Base-by-base conservation (phyloP, 1,139 yeast species). In the Blastobotrys proliferans region DNA sequence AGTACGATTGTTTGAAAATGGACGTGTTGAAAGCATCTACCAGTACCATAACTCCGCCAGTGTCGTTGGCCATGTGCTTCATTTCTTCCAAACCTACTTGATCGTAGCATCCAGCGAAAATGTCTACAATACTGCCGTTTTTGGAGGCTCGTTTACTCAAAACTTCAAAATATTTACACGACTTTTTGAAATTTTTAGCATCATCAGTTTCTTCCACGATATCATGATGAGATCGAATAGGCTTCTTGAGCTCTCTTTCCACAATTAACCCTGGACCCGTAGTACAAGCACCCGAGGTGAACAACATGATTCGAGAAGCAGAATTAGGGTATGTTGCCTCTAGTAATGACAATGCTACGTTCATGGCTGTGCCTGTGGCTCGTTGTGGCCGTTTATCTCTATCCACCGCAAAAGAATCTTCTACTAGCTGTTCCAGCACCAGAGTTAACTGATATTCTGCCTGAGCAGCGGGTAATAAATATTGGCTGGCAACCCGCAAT, bases 41-140 rank as follows among this genome's bases (percentile, higher is more conserved):
- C 54, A 90, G 75, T 43, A 90, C 77, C 57, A 90, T 70, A 21
- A 82, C 81, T 63, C 97, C 97, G 55, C 97, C 97, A 25, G 96
- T 88, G 54, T 75, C 72, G 64, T 83, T 83, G 47, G 94, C 75
- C 55, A 90, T 69, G 46, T 81, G 73, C 64, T 83, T 83, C 97
- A 90, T 88, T 69, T 90, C 97, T 53, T 83, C 82, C 75, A 88
- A 79, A 62, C 97, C 97, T 51, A 88, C 83, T 70, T 90, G 97
- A 67, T 90, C 97, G 62, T 86, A 87, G 69, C 97, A 88, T 46
- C 97, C 97, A 36, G 95, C 96, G 66, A 86, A 88, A 38, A 90
- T 76, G 66, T 90, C 97, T 44, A 90, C 78, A 16, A 86, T 76
- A 59, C 85, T 95, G 21, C 88, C 83, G 60, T 83, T 82, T 42